Evolutionary conservation across 2,329 filamentous ascomycete species (phyloP), one percentile per base, ranked within the genome.

Genomic region (Aspergillus alliaceus): DNA sequence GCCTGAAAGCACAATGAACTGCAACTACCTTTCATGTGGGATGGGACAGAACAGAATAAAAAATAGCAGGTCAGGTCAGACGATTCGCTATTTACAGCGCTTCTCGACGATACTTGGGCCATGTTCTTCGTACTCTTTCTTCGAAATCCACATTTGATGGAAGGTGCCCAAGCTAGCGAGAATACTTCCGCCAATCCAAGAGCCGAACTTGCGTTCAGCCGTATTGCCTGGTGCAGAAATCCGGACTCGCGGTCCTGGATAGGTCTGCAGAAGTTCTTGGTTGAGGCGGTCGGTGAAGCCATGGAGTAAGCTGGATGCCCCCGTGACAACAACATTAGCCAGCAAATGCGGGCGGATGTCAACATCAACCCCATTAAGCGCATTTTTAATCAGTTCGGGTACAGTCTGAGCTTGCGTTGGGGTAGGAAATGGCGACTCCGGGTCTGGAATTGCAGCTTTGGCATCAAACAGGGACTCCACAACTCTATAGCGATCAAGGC

Each of bases 91-190:
- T 80, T 96, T 96, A 84, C 93, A 98, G 68, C 93, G 84, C 85
- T 96, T 97, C 82, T 98, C 93, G 44, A 98, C 90, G 66, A 98
- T 93, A 62, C 86, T 86, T 6, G 87, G 81, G 1, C 95, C 95
- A 74, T 96, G 93, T 81, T 99, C 96, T 63, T 97, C 92, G 69
- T 97, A 98, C 80, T 99, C 95, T 81, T 96, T 96, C 76, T 87
- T 91, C 24, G 89, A 93, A 67, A 99, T 96, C 95, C 95, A 99
- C 90, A 99, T 93, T 80, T 99, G 95, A 79, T 99, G 95, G 78
- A 99, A 99, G 14, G 93, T 96, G 9, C 96, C 96, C 77, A 99
- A 76, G 75, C 93, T 97, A 6, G 91, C 93, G 65, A 99, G 80
- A 66, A 99, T 97, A 76, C 92, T 97, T 46, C 95, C 95, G 47